Evolutionary conservation across 192 early-diverging fungal species (phyloP), one percentile per base, ranked within the genome.

Genomic region (Bifiguratus adelaidae): DNA sequence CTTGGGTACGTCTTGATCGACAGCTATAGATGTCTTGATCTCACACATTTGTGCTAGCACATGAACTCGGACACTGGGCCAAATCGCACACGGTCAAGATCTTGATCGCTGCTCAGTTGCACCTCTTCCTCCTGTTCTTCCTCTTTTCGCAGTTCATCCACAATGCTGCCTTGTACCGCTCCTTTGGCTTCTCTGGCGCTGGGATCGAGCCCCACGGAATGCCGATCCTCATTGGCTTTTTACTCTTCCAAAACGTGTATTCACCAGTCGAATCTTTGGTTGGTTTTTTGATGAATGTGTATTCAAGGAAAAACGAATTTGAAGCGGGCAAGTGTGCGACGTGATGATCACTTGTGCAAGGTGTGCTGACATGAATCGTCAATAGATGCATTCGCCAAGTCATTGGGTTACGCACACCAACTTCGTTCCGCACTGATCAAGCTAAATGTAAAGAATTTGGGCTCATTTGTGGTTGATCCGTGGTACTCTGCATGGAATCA

Each of bases 61-160:
- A 98, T 57, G 95, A 98, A 69, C 72, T 98, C 15, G 95, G 95
- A 0, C 95, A 98, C 59, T 98, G 95, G 95, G 66, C 81, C 28
- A 76, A 78, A 48, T 82, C 76, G 65, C 95, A 98, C 50, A 77
- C 89, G 2, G 44, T 91, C 48, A 78, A 77, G 40, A 79, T 81
- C 50, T 78, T 98, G 7, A 45, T 68, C 2, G 70, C 85, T 20
- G 62, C 66, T 19, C 89, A 94, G 60, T 40, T 84, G 23, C 87
- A 95, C 44, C 65, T 78, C 3, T 84, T 98, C 47, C 32, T 63
- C 3, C 52, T 88, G 7, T 83, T 86, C 56, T 91, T 82, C 60
- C 52, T 81, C 8, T 90, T 91, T 45, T 81, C 82, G n/a, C 71
- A 67, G 40, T 76, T 86, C 45, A 71, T 95, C 30, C 60, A 86